phyloP scores from a whole-genome alignment of 192 early-diverging fungal species.

The Fimicolochytrium jonesii region DNA sequence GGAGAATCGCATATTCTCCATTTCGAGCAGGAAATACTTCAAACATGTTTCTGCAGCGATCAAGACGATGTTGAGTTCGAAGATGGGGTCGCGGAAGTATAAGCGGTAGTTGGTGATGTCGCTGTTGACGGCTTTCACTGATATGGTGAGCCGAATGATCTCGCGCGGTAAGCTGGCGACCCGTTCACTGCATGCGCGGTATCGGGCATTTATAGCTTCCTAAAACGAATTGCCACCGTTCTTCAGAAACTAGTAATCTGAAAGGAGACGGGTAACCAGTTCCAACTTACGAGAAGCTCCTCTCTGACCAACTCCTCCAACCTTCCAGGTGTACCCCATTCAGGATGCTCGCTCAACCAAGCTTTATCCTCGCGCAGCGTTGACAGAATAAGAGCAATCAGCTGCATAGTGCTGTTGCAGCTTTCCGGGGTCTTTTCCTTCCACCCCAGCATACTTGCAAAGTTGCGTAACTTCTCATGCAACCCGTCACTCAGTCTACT shows the following conservation, averaged over 20 bases:
- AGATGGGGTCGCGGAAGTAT: conserved; percentile 28
- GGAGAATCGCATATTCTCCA: conserved; percentile 31
- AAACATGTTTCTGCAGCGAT: conserved; percentile 42
- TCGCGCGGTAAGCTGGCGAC: conserved; percentile 8
- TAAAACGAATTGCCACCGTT: no score
- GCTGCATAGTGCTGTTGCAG: conserved; percentile 19
- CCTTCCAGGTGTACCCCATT: conserved; percentile 8
- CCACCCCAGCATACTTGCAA: conserved; percentile 21
- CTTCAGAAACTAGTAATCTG: no score
- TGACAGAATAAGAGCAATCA: conserved; percentile 8
- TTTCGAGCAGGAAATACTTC: conserved; percentile 31
- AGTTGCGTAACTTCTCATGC: conserved; percentile 3
- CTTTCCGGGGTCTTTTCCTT: conserved; percentile 21
- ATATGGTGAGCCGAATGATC: conserved; percentile 18
- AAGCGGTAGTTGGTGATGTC: conserved; percentile 22
- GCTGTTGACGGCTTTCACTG: conserved; percentile 24
- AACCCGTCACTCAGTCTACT: conserved; percentile 3
- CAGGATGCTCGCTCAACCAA: conserved; percentile 14
- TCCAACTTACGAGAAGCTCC: conserved; percentile 14
- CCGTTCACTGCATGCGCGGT: neutral
- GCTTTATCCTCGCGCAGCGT: conserved; percentile 8
- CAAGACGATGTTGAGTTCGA: conserved; percentile 11
- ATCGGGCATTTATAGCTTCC: conserved; percentile 23
- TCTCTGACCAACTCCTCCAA: conserved; percentile 18
- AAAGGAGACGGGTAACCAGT: no score